A percentile compares a stretch with the other conserved stretches of the same genome.
Conservation (phyloP, 495 filamentous ascomycete genomes). For the Aspergillus nanangensis region DNA sequence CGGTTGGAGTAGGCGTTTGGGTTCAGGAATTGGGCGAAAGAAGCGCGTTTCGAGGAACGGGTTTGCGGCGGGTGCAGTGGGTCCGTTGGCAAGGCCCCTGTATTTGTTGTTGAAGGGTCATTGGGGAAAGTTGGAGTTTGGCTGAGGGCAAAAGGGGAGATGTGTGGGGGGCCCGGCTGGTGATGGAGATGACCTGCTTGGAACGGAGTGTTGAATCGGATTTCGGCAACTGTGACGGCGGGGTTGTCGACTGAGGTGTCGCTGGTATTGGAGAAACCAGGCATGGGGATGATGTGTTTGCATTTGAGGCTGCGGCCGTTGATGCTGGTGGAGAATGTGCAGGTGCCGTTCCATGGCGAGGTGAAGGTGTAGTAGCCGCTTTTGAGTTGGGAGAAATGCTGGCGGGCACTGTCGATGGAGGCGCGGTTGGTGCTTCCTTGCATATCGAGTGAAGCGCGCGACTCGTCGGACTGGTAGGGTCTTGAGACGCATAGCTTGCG, state of each 20-base stretch:
- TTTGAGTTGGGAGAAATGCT: constrained; percentile 33
- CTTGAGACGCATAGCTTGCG: constrained; percentile 35
- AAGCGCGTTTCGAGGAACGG: constrained; percentile 23
- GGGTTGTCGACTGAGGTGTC: constrained; percentile 16
- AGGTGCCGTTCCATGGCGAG: constrained; percentile 82
- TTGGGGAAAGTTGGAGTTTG: constrained; percentile 17
- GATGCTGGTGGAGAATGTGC: constrained; percentile 74
- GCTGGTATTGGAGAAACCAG: constrained; percentile 6
- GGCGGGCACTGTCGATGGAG: constrained; percentile 10
- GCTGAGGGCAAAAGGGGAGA: constrained; percentile 23
- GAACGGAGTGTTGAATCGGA: constrained; percentile 81
- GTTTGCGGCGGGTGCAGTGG: constrained; percentile 2
- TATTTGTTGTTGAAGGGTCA: background rate
- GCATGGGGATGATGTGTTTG: constrained; percentile 58
- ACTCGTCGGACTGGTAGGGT: constrained; percentile 18
- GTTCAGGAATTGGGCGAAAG: constrained; percentile 32
- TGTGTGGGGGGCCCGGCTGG: constrained; percentile 19
- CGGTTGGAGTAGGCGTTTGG: constrained; percentile 23
- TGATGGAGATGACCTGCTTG: constrained; percentile 35
- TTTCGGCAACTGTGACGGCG: constrained; percentile 67
- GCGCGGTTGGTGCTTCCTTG: constrained; percentile 6
- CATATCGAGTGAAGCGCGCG: constrained; percentile 14
- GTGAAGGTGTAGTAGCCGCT: constrained; percentile 57
- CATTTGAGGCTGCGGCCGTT: constrained; percentile 73
- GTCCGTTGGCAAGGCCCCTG: constrained; percentile 6